Percentiles rank a stretch among this genome's conserved stretches.
Evolutionary conservation across 2,329 filamentous ascomycete species (phyloP).

Genomic region (Clarireedia paspali): DNA sequence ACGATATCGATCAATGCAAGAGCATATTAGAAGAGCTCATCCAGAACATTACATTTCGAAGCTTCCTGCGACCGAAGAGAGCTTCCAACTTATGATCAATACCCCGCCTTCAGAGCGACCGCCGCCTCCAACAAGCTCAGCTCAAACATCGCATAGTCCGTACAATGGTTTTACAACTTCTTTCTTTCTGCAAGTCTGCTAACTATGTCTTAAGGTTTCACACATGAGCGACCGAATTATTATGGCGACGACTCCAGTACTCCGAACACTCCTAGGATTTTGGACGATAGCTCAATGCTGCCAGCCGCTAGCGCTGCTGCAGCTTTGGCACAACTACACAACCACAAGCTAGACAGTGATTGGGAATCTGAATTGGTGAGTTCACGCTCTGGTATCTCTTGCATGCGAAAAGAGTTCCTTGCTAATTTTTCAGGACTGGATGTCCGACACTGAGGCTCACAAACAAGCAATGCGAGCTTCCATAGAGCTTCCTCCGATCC

Average conservation of each 20-base stretch:
- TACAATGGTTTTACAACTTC: conserved; percentile 8
- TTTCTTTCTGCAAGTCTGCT: conserved; percentile 16
- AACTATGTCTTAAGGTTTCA: conserved; percentile 37
- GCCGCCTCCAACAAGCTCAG: conserved; percentile 23
- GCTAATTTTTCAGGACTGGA: conserved; percentile 49
- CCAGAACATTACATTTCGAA: conserved; percentile 97
- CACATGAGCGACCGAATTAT: conserved; percentile 57
- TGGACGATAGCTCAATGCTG: conserved; percentile 60
- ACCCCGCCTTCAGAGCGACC: conserved; percentile 49
- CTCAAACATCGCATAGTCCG: conserved; percentile 24
- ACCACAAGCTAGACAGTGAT: conserved; percentile 66
- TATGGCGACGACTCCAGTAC: conserved; percentile 59
- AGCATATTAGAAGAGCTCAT: conserved; percentile 95
- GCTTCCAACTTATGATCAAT: conserved; percentile 48
- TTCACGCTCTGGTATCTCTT: conserved; percentile 17
- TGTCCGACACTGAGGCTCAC: conserved; percentile 62
- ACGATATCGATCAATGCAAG: conserved; percentile 96
- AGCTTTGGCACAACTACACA: conserved; percentile 77
- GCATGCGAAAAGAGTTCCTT: neutral
- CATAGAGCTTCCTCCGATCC: conserved; percentile 66
- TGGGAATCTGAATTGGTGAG: conserved; percentile 73
- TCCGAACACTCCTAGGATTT: conserved; percentile 59
- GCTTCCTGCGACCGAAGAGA: conserved; percentile 95
- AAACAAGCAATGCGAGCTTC: conserved; percentile 53
- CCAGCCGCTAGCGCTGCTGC: conserved; percentile 74